Evolutionary conservation across 106 monocot species (phyloP), one percentile per base, ranked within the genome.

Genomic region (Dioscorea zingiberensis): DNA sequence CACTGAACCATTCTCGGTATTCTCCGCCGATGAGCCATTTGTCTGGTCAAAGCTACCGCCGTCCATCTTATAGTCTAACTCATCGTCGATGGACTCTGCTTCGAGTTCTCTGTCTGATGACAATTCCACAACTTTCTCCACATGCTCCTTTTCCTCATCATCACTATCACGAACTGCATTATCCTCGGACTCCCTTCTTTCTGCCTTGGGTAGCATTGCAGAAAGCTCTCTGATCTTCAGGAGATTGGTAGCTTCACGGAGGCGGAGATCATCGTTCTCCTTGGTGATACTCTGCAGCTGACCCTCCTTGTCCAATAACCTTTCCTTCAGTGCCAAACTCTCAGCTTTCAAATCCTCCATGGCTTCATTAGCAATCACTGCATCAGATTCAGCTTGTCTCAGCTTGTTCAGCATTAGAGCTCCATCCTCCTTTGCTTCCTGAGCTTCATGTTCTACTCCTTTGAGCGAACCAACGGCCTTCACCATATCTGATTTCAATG

Each of bases 241-340:
- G 7, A 32, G 48, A 30, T 70, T 54, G 9, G 69, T 68, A 51
- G 73, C 54, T 58, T 82, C 77, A 59, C 65, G 76, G 9, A 59
- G 67, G 5, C 66, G 60, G 18, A 83, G 60, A 1, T 87, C 88
- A 32, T 76, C 71, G 21, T 74, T 81, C 70, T 85, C 85, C 44
- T 76, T 84, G 21, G 49, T 66, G n/a, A 89, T 68, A 45, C 71
- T 89, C 66, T 85, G 89, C 32, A 82, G 58, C 28, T 81, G 81
- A 30, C 79, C 85, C 75, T 85, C 84, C 58, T 68, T 76, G 61
- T 82, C 81, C 44, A 79, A 46, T 27, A 82, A 60, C 45, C 73
- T 70, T 19, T 79, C 78, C 64, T 66, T 83, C 32, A 81, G 71
- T 21, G 57, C 59, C 62, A 53, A 73, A 48, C 60, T 76, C 64